These are phyloP conservation scores for Lomentospora prolificans DNA, from an alignment of 2,329 filamentous ascomycete genomes.

Conservation along the genomic window DNA sequence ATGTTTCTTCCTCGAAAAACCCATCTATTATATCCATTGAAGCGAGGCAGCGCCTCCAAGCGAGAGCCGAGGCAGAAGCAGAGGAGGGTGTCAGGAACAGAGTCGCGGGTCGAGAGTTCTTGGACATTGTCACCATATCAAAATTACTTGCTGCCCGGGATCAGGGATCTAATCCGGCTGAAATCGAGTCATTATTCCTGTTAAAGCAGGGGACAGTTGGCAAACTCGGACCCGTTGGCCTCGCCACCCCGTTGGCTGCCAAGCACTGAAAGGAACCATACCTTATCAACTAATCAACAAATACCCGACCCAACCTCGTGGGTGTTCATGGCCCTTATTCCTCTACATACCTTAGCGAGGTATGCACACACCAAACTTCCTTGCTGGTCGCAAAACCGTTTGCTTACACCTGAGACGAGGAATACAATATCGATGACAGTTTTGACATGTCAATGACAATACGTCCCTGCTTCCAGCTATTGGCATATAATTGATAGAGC, in stretches of 20 bases:
- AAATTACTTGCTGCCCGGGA: neutral
- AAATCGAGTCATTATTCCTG: neutral
- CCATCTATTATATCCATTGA: slow-evolving; percentile 2
- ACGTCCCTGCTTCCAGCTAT: too few species aligned
- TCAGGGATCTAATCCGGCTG: neutral
- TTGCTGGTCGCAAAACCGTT: too few species aligned
- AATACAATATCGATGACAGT: too few species aligned
- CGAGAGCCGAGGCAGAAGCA: slow-evolving; percentile 1
- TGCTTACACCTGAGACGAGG: too few species aligned
- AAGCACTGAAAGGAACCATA: neutral
- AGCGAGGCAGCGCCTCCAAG: slow-evolving; percentile 1
- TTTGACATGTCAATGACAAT: too few species aligned
- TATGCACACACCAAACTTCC: too few species aligned
- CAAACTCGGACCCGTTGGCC: neutral
- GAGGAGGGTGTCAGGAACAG: neutral
- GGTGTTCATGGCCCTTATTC: too few species aligned
- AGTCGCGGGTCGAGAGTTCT: neutral
- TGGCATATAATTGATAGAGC: too few species aligned
- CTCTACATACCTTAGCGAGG: too few species aligned
- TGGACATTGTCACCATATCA: neutral
- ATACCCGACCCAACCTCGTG: too few species aligned
- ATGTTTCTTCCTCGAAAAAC: neutral
- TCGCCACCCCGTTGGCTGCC: too few species aligned
- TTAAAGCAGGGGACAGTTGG: slow-evolving; percentile 1
- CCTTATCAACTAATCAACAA: too few species aligned